Evolutionary conservation across 2,329 filamentous ascomycete species (phyloP).

Genomic region (Fusarium penzigii): DNA sequence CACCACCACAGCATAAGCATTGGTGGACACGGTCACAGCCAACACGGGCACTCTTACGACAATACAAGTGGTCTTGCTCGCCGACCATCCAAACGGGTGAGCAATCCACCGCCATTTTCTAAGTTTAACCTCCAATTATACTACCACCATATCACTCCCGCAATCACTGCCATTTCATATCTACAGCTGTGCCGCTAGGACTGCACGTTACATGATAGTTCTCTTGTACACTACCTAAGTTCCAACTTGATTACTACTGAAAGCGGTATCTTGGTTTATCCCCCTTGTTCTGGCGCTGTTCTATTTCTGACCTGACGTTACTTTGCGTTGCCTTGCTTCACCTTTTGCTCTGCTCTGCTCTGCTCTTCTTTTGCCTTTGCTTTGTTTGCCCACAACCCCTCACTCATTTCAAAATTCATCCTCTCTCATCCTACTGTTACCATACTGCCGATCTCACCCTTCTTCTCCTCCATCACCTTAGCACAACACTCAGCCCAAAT

Average conservation of each 20-base stretch:
- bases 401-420: conserved; percentile 8
- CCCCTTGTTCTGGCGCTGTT: not conserved
- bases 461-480: conserved; percentile 8
- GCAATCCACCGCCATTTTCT: conserved; percentile 45
- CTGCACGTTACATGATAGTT: not conserved
- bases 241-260: no score
- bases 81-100: conserved; percentile 59
- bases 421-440: conserved; percentile 13
- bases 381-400: conserved; percentile 4
- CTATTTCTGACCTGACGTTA: not conserved
- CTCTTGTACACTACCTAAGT: no score
- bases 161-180: conserved; percentile 2
- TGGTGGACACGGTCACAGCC: conserved; percentile 19
- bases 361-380: conserved; percentile 9
- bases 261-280: not conserved
- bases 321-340: not conserved
- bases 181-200: not conserved
- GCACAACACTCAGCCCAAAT: conserved; percentile 15
- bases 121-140: conserved; percentile 36
- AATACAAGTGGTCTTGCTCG: conserved; percentile 51
- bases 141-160: not conserved
- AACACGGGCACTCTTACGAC: conserved; percentile 43
- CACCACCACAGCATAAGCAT: conserved; percentile 33
- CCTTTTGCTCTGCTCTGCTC: conserved; percentile 12
- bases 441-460: conserved; percentile 16